These are phyloP conservation scores for Lantana camara DNA, from an alignment of 257 asterid genomes.

Conservation along the genomic window DNA sequence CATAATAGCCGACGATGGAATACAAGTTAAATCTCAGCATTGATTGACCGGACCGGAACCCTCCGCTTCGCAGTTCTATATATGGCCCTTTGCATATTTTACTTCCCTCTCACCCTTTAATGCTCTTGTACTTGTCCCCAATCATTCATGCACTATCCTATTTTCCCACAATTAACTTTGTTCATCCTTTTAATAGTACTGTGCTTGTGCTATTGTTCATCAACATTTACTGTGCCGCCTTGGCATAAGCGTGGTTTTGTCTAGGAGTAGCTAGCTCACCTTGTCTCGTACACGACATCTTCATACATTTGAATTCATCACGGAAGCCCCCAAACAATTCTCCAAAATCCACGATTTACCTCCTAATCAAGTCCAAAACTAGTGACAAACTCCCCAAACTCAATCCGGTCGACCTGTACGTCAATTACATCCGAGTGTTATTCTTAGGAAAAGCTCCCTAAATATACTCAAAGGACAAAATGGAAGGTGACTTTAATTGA, in stretches of 20 bases:
- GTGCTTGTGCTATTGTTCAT: background rate
- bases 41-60: slow-evolving; percentile 18
- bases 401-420: too few relatives aligned
- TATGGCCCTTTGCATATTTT: background rate
- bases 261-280: too few relatives aligned
- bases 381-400: too few relatives aligned
- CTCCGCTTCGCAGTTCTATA: slow-evolving; percentile 12
- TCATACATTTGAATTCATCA: too few relatives aligned
- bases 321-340: too few relatives aligned
- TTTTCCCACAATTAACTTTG: background rate
- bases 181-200: background rate
- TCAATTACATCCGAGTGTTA: too few relatives aligned
- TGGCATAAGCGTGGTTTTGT: too few relatives aligned
- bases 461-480: slow-evolving; percentile 35
- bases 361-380: too few relatives aligned
- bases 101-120: slow-evolving; percentile 31
- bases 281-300: too few relatives aligned
- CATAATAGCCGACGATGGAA: background rate
- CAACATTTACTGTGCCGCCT: too few relatives aligned
- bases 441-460: too few relatives aligned
- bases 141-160: slow-evolving; percentile 20
- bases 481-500: slow-evolving; percentile 30
- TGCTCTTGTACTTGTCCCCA: slow-evolving; percentile 26
- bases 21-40: background rate
- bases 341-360: too few relatives aligned